Evolutionary conservation across 1,139 yeast species (phyloP).

Genomic region (Suhomyces atakaporum): DNA sequence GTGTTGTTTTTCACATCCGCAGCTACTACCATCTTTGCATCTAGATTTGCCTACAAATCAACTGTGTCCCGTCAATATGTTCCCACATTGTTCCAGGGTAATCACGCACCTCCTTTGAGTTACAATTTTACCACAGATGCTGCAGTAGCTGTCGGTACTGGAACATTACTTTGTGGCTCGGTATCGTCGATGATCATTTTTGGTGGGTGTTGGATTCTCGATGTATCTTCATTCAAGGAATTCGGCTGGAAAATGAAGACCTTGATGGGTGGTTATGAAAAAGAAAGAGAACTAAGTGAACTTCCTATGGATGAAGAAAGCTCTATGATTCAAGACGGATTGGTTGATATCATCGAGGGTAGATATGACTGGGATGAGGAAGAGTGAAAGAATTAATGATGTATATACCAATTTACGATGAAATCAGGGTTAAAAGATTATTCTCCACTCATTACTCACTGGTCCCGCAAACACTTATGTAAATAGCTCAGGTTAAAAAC

Average conservation of each 20-base stretch:
- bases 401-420: no score
- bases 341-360: conserved; percentile 49
- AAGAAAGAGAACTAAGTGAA: conserved; percentile 46
- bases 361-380: conserved; percentile 30
- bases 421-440: no score
- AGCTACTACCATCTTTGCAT: conserved; percentile 66
- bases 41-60: conserved; percentile 74
- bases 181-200: conserved; percentile 72
- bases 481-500: no score
- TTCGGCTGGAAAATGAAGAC: conserved; percentile 71
- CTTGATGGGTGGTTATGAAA: conserved; percentile 67
- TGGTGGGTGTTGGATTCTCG: conserved; percentile 80
- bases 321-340: conserved; percentile 51
- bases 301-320: conserved; percentile 73
- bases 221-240: conserved; percentile 67
- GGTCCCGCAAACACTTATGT: no score
- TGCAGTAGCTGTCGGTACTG: conserved; percentile 80
- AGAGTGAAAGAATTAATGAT: conserved; percentile 2
- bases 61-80: conserved; percentile 72
- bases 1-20: conserved; percentile 72
- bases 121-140: conserved; percentile 84
- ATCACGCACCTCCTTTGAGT: conserved; percentile 76
- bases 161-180: conserved; percentile 72
- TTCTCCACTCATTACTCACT: no score
- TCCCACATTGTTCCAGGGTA: conserved; percentile 81